These are phyloP conservation scores for Stygiomarasmius scandens DNA, from an alignment of 1,284 basidiomycete species.

Conservation along the genomic window DNA sequence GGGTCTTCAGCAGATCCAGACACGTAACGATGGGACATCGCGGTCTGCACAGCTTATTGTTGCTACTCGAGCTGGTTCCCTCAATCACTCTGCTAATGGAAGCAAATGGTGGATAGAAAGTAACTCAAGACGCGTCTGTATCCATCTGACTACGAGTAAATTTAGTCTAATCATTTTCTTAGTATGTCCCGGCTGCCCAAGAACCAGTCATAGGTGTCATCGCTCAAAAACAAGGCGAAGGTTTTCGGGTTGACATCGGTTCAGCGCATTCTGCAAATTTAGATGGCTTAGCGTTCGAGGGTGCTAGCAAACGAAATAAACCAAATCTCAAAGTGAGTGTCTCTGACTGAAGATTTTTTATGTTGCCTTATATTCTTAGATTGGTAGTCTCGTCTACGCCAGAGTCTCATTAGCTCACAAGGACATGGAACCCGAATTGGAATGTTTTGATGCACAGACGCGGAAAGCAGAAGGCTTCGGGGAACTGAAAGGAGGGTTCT, in stretches of 20 bases:
- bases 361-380: slow-evolving; percentile 42
- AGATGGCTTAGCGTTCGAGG: slow-evolving; percentile 84
- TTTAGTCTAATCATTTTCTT: slow-evolving; percentile 13
- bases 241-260: slow-evolving; percentile 84
- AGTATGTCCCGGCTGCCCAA: slow-evolving; percentile 86
- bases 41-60: slow-evolving; percentile 44
- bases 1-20: slow-evolving; percentile 56
- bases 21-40: slow-evolving; percentile 28
- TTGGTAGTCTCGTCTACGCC: slow-evolving; percentile 81
- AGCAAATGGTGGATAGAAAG: slow-evolving; percentile 83
- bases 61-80: slow-evolving; percentile 66
- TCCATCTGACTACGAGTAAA: neutral
- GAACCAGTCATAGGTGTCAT: slow-evolving; percentile 81
- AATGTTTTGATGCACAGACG: slow-evolving; percentile 86
- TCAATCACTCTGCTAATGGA: slow-evolving; percentile 70
- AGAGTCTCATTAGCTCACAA: slow-evolving; percentile 84
- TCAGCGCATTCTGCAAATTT: slow-evolving; percentile 75
- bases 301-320: slow-evolving; percentile 82
- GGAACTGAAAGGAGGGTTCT: slow-evolving; percentile 79
- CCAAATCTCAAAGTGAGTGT: slow-evolving; percentile 76
- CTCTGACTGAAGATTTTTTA: slow-evolving; percentile 3
- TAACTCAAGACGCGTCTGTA: slow-evolving; percentile 71
- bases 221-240: slow-evolving; percentile 72
- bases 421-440: slow-evolving; percentile 88
- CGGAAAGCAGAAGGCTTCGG: slow-evolving; percentile 84